Evolutionary conservation across 1,284 basidiomycete species (phyloP).

Genomic region (Microbotryum lychnidis-dioicae): DNA sequence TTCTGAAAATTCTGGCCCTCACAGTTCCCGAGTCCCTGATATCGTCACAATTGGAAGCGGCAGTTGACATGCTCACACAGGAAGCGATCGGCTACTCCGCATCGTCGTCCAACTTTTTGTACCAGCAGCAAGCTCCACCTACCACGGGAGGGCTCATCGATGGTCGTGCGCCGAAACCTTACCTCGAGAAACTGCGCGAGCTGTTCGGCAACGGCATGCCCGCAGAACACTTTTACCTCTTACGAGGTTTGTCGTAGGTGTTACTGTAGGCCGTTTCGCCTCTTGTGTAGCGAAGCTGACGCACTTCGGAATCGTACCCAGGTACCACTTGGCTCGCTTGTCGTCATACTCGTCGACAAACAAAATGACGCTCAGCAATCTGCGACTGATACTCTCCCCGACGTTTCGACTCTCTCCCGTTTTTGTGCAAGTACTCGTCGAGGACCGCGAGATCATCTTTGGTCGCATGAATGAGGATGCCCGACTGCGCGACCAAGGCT

Average conservation of each 20-base stretch:
- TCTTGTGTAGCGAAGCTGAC: background rate
- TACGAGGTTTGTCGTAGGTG: conserved; percentile 21
- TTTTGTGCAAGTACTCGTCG: conserved; percentile 30
- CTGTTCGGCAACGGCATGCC: conserved; percentile 20
- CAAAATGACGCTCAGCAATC: conserved; percentile 34
- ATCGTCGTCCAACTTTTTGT: conserved; percentile 16
- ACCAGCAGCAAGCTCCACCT: background rate
- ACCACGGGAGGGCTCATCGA: background rate
- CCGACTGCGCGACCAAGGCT: too few species aligned
- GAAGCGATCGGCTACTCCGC: conserved; percentile 28
- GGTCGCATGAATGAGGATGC: background rate
- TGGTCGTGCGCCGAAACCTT: conserved; percentile 8
- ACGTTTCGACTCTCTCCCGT: conserved; percentile 31
- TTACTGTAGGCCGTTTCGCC: background rate
- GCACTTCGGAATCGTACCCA: background rate
- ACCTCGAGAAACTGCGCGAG: conserved; percentile 21
- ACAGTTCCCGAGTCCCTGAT: conserved; percentile 34
- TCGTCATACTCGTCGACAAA: conserved; percentile 18
- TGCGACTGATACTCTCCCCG: conserved; percentile 32
- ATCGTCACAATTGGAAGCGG: conserved; percentile 13
- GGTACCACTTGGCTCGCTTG: conserved; percentile 30
- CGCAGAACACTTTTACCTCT: conserved; percentile 26
- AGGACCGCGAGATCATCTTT: conserved; percentile 23
- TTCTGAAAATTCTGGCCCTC: too few species aligned
- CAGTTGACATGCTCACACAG: conserved; percentile 23